Percentiles rank a stretch among this genome's conserved stretches.
phyloP scores from a whole-genome alignment of 2,329 filamentous ascomycete genomes.

The Aspergillus versicolor region DNA sequence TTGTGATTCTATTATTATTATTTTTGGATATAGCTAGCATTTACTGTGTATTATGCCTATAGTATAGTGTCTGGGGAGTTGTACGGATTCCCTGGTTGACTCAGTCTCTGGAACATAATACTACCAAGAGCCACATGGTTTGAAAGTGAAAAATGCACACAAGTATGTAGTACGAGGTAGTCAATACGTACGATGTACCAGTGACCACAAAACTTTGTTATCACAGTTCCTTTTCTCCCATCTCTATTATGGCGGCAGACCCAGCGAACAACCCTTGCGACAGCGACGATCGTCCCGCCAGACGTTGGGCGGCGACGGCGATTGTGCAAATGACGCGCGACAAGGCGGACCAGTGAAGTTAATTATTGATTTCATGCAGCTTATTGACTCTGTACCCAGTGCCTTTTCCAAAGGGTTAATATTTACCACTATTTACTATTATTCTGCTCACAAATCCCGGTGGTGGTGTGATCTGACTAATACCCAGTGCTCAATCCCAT shows the following conservation, averaged over 20 bases:
- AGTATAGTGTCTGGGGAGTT: background rate
- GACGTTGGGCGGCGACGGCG: background rate
- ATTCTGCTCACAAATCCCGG: no score
- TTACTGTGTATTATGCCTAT: background rate
- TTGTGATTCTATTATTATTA: background rate
- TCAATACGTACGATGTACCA: background rate
- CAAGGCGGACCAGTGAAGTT: background rate
- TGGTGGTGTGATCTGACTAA: constrained; percentile 8
- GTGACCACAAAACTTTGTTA: no score
- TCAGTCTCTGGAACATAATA: constrained; percentile 5
- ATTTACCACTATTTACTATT: background rate
- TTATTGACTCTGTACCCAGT: background rate
- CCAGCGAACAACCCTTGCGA: constrained; percentile 10
- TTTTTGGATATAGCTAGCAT: constrained; percentile 6
- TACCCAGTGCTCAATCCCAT: constrained; percentile 1
- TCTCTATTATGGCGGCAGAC: background rate
- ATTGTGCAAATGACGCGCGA: background rate
- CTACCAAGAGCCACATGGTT: background rate
- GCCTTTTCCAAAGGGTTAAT: no score
- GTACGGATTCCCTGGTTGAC: background rate
- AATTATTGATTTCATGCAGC: constrained; percentile 6
- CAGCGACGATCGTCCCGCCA: constrained; percentile 5
- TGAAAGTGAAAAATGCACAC: background rate
- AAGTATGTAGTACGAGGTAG: background rate
- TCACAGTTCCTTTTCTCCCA: no score